Percentiles rank a stretch among this genome's conserved stretches.
phyloP scores from a whole-genome alignment of 352 stramenopile species.

The Salisapilia sapeloensis region DNA sequence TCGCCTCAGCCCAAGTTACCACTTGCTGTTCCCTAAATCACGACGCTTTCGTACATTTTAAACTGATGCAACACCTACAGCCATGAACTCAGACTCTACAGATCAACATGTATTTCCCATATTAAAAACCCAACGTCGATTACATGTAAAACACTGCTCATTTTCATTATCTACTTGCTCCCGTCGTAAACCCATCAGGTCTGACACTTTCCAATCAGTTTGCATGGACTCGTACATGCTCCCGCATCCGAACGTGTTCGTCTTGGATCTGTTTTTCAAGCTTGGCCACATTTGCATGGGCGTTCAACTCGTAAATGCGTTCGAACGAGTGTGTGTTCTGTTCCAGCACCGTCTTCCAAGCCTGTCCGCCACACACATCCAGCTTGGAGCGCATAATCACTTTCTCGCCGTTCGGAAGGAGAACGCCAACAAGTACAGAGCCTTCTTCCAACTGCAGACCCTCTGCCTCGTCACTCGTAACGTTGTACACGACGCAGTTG shows the following conservation, averaged over 20 bases:
- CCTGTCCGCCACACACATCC: conserved; percentile 86
- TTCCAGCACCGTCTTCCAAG: conserved; percentile 87
- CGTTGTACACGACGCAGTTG: conserved; percentile 94
- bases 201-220: too few species aligned
- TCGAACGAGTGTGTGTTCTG: conserved; percentile 92
- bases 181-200: conserved; percentile 34
- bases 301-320: conserved; percentile 90
- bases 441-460: conserved; percentile 86
- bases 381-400: conserved; percentile 85
- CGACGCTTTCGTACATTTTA: neutral
- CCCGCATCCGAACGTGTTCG: conserved; percentile 61
- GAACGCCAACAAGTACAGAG: conserved; percentile 89
- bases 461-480: conserved; percentile 83
- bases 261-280: conserved; percentile 76
- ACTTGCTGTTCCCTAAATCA: too few species aligned
- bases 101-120: too few species aligned
- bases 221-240: too few species aligned
- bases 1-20: too few species aligned
- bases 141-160: too few species aligned
- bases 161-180: conserved; percentile 11
- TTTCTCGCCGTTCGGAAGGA: conserved; percentile 83
- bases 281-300: conserved; percentile 67
- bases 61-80: neutral
- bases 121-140: too few species aligned
- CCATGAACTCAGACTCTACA: neutral